These are phyloP conservation scores for Tulasnella sp. DNA, from an alignment of 768 basidiomycete species.

Conservation along the genomic window DNA sequence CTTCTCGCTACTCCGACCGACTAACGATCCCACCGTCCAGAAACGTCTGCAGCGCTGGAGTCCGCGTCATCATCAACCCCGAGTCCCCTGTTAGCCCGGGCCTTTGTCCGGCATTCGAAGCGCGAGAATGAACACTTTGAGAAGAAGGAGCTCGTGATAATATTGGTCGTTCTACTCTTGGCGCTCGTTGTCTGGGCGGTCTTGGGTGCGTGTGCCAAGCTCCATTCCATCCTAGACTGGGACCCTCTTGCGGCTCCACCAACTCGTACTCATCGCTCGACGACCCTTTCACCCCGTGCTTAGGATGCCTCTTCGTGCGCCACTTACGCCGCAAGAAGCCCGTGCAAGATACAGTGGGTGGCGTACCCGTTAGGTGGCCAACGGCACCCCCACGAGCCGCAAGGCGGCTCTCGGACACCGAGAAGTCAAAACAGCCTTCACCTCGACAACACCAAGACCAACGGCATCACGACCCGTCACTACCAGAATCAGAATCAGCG, in stretches of 20 bases:
- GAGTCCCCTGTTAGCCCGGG: neutral
- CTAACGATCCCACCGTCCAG: neutral
- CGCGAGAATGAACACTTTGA: neutral
- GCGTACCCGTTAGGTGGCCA: slow-evolving; percentile 3
- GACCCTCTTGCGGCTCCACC: too few relatives aligned
- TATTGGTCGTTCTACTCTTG: neutral
- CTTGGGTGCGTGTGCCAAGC: neutral
- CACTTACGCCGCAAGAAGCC: slow-evolving; percentile 1
- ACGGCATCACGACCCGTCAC: neutral
- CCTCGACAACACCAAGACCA: neutral
- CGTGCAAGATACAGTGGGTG: neutral
- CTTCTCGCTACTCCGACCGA: neutral
- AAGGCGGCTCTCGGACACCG: neutral
- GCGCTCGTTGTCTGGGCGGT: slow-evolving; percentile 1
- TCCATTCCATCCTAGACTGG: neutral
- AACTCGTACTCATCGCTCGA: neutral
- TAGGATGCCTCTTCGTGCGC: neutral
- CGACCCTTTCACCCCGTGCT: too few relatives aligned
- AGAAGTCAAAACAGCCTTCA: neutral
- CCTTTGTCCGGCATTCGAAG: neutral
- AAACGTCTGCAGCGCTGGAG: neutral
- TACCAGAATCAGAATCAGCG: neutral
- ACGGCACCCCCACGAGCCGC: neutral
- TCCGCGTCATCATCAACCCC: neutral
- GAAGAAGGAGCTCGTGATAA: slow-evolving; percentile 2